Evolutionary conservation across 257 asterid genomes (phyloP), one percentile per base, ranked within the genome.

Genomic region (Salvia rosmarinus): DNA sequence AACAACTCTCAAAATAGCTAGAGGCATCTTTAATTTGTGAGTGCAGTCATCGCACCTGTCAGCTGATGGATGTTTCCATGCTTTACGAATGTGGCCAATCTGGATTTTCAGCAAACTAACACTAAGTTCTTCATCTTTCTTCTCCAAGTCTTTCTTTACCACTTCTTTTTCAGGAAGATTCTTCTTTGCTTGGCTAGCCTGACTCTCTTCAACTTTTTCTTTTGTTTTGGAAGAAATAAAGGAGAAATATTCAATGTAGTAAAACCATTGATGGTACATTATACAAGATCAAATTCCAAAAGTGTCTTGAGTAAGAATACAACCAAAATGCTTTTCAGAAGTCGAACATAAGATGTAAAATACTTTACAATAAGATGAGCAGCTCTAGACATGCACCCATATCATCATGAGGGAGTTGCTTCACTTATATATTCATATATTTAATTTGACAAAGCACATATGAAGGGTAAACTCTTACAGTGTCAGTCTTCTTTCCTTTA

Each of bases 31-130:
- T 28, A 23, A 10, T 39, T 12, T 9, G 20, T 16, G 9, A 39
- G 47, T 46, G 37, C 34, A 61, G 43, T n/a, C 5, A 75, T 20
- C 30, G 40, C 46, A 91, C 98, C 98, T 93, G 78, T 93, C 97
- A 64, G 98, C 98, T 63, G 98, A 89, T 40, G 97, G 98, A 83
- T 94, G 98, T 67, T 91, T 88, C 83, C 89, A 91, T 17, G 96
- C 98, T 84, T 89, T 94, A 57, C 86, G 82, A 77, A 94, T 85
- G 43, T 56, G 84, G 23, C 97, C 98, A 84, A 93, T 83, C 84
- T 93, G 98, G 71, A 93, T 85, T 80, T 89, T 93, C 44, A 93
- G 95, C 82, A 93, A 80, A 86, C 96, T 86, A 64, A 89, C 89
- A 9, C 95, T 84, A 46, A 86, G 82, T 68, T 85, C 96, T 68